Percentiles rank a stretch among this genome's conserved stretches.
These are phyloP conservation scores for Microbotryum violaceum DNA, from an alignment of 1,284 basidiomycete species.

Conservation along the genomic window DNA sequence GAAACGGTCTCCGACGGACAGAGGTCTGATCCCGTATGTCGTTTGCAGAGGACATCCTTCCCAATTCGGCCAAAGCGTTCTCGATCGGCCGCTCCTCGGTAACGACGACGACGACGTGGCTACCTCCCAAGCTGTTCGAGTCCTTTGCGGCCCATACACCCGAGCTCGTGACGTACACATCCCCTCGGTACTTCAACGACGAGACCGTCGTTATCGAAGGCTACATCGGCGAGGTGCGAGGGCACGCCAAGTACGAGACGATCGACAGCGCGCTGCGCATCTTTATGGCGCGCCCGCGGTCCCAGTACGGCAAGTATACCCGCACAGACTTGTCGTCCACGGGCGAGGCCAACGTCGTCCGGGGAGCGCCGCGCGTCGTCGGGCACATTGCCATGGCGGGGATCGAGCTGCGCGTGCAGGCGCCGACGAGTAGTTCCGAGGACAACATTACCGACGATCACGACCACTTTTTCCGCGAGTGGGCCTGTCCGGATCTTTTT, in stretches of 20 bases:
- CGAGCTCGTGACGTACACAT: background rate
- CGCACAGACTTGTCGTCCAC: background rate
- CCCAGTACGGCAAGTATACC: background rate
- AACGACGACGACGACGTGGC: constrained; percentile 30
- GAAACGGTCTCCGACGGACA: too few relatives aligned
- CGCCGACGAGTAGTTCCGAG: constrained; percentile 5
- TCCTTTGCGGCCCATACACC: background rate
- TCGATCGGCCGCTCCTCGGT: constrained; percentile 27
- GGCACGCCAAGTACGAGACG: constrained; percentile 29
- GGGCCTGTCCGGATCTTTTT: constrained; percentile 25
- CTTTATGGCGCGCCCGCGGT: constrained; percentile 17
- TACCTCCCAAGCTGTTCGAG: constrained; percentile 15
- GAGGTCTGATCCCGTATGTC: too few relatives aligned
- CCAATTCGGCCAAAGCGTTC: constrained; percentile 14
- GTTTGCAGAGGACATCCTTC: constrained; percentile 14
- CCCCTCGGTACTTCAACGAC: constrained; percentile 20
- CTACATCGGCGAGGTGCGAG: constrained; percentile 26
- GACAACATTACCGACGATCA: constrained; percentile 5
- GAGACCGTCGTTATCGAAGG: constrained; percentile 22
- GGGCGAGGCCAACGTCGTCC: background rate
- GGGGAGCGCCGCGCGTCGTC: constrained; percentile 14
- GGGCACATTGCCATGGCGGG: constrained; percentile 8
- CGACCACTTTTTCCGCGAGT: constrained; percentile 25
- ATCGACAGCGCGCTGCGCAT: constrained; percentile 24
- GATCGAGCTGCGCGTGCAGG: constrained; percentile 21